Evolutionary conservation across 306 rosid species (phyloP).

Genomic region (Ceratonia siliqua): DNA sequence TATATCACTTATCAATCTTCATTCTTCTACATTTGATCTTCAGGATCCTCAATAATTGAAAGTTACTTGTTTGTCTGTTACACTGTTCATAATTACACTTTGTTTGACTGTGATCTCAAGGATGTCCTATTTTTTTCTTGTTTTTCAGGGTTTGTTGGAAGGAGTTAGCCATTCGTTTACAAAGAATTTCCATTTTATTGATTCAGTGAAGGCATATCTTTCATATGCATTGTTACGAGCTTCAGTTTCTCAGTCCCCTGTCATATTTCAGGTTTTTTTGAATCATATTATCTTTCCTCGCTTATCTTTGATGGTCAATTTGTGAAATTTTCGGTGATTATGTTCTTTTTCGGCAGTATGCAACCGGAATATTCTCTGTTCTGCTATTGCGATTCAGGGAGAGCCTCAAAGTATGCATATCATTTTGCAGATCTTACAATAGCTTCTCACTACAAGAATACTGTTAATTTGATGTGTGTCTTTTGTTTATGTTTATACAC

Average conservation of each 20-base stretch:
- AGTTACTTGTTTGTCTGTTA: constrained; percentile 7
- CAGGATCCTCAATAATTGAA: constrained; percentile 9
- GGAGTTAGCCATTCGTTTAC: constrained; percentile 96
- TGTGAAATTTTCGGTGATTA: constrained; percentile 34
- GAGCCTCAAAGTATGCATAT: constrained; percentile 86
- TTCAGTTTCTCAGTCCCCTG: constrained; percentile 88
- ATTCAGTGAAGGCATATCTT: constrained; percentile 99
- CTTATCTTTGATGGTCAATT: constrained; percentile 16
- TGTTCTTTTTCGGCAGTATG: constrained; percentile 70
- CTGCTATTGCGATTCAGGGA: constrained; percentile 95
- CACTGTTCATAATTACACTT: constrained; percentile 23
- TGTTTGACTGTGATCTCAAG: neutral
- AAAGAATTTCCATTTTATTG: constrained; percentile 93
- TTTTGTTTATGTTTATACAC: constrained; percentile 6
- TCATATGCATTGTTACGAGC: constrained; percentile 95
- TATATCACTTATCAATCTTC: neutral
- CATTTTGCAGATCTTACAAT: constrained; percentile 33
- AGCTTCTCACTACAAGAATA: constrained; percentile 25
- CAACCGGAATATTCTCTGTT: constrained; percentile 88
- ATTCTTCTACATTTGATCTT: constrained; percentile 25
- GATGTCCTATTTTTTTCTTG: neutral
- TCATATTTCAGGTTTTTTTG: constrained; percentile 89
- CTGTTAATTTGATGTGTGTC: constrained; percentile 36
- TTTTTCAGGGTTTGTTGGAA: constrained; percentile 89
- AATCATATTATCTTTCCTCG: constrained; percentile 22